Base-by-base conservation (phyloP, 108 stramenopile species). In the Pseudonitzschia pungens region DNA sequence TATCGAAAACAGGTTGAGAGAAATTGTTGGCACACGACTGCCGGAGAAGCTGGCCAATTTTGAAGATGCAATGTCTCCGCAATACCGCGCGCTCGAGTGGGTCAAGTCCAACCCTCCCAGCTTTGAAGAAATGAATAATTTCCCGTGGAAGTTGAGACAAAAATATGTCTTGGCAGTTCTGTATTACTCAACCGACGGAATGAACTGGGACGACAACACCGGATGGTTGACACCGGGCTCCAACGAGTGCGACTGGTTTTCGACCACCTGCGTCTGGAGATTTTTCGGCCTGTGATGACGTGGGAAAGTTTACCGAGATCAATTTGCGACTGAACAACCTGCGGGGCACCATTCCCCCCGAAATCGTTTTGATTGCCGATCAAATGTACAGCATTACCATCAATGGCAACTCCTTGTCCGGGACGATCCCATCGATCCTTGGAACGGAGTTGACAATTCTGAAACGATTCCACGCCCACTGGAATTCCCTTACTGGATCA, bases 241-340 rank as follows among this genome's bases (percentile, higher is more conserved):
- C 18, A 20, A 72, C 52, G 70, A 77, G 24, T 77, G 77, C 63
- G 28, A 29, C 33, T 77, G 77, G 77, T 72, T 72, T 48, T 45
- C 57, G 21, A 67, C 66, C 12, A 12, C 32, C 28, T 9, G n/a
- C 8, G 21, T 29, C 43, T 48, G 44, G 27, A 2, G 29, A 62
- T 62, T 11, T n/a, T 26, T 28, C 27, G 15, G 28, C 50, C 16
- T 67, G 66, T 48, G 66, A 67, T 24, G 12, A 14, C 21, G 12
- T 26, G 7, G 45, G 45, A 12, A 20, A 20, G 11, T 18, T 82
- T 42, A 58, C 44, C 2, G 69, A 74, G 16, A 64, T 82, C 15
- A 43, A 54, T 43, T 51, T 82, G 21, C 14, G 60, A 51, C 69
- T 62, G 10, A 82, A 82, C 64, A 72, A 56, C 20, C 27, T 82